These are phyloP conservation scores for Pseudognaphalium luteoalbum DNA, from an alignment of 129 eudicot species.

Conservation along the genomic window DNA sequence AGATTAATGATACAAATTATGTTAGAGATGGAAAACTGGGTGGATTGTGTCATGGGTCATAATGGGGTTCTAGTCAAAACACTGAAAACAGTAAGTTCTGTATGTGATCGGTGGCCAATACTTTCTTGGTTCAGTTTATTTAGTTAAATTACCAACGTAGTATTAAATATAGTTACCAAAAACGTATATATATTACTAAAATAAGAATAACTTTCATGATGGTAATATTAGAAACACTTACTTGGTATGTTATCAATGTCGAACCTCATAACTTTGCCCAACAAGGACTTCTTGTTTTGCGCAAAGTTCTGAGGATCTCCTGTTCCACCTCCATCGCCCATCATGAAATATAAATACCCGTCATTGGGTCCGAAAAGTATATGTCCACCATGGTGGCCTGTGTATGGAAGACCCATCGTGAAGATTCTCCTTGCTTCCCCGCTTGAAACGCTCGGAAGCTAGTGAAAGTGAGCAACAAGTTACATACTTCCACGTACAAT, in stretches of 20 bases:
- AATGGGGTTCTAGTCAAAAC: not conserved
- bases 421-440: slow-evolving; percentile 73
- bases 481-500: not conserved
- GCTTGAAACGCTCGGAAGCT: slow-evolving; percentile 54
- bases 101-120: too few species aligned
- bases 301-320: slow-evolving; percentile 77
- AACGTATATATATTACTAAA: not conserved
- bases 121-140: not conserved
- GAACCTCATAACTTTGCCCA: slow-evolving; percentile 82
- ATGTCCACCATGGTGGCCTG: slow-evolving; percentile 79
- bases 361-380: slow-evolving; percentile 78
- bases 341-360: slow-evolving; percentile 76
- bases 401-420: slow-evolving; percentile 86
- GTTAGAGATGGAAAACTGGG: not conserved
- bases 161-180: too few species aligned
- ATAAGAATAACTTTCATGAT: not conserved
- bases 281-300: slow-evolving; percentile 81
- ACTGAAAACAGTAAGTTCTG: too few species aligned
- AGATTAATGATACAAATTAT: not conserved
- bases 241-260: slow-evolving; percentile 71
- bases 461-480: not conserved
- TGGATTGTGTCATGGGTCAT: not conserved
- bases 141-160: too few species aligned
- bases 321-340: slow-evolving; percentile 78
- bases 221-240: slow-evolving; percentile 30